These are phyloP conservation scores for Dioscorea zingiberensis DNA, from an alignment of 106 monocot genomes.

Conservation along the genomic window DNA sequence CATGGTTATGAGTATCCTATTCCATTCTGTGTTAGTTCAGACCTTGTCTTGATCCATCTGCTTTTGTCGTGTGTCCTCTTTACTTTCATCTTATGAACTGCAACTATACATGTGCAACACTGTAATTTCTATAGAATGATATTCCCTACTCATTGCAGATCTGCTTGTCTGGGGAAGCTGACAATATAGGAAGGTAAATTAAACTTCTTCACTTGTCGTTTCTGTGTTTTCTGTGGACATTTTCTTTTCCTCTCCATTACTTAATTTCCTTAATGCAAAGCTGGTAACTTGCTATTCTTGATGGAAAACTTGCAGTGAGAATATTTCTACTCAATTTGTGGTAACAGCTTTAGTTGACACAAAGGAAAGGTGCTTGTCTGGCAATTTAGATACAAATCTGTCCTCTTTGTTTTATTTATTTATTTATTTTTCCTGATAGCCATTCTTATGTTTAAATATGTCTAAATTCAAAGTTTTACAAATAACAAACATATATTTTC, in stretches of 20 bases:
- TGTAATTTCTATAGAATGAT: conserved; percentile 1
- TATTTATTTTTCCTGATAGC: not conserved
- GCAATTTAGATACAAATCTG: not conserved
- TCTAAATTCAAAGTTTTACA: not conserved
- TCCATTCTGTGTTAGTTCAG: not conserved
- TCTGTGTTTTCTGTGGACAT: not conserved
- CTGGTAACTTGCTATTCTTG: too few relatives aligned
- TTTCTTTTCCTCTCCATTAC: not conserved
- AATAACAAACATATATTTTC: not conserved
- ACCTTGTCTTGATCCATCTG: not conserved
- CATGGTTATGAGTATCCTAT: not conserved
- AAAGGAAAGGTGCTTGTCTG: conserved; percentile 7
- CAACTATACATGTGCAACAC: not conserved
- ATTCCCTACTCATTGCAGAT: conserved; percentile 11
- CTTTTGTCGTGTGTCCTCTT: not conserved
- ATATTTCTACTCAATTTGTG: conserved; percentile 38
- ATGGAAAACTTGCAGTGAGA: conserved; percentile 26
- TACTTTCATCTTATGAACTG: not conserved
- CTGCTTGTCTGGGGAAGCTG: conserved; percentile 8
- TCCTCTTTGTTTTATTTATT: not conserved
- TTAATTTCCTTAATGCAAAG: not conserved
- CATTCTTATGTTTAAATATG: not conserved
- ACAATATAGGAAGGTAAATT: conserved; percentile 19
- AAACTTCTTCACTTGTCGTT: not conserved
- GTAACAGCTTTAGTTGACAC: conserved; percentile 24